Percentiles rank a stretch among this genome's conserved stretches.
Evolutionary conservation across 2,329 filamentous ascomycete species (phyloP).

Genomic region (Hortaea werneckii): DNA sequence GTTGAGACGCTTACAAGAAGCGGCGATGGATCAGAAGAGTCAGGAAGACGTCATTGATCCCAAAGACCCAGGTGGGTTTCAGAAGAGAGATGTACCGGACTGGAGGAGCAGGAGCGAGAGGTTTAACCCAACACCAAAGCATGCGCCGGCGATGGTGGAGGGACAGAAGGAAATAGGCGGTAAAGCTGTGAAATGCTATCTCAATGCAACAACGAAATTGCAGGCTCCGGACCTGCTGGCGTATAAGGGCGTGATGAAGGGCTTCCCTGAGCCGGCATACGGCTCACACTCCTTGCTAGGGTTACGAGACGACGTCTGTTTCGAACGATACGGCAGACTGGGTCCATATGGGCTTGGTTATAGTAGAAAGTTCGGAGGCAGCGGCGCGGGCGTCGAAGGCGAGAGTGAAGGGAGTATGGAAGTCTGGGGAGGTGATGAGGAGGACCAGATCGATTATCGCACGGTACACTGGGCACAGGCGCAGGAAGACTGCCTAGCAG

Average conservation of each 20-base stretch:
- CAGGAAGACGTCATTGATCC: constrained; percentile 29
- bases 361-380: constrained; percentile 64
- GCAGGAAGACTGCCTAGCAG: constrained; percentile 61
- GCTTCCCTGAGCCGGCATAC: constrained; percentile 73
- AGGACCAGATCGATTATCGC: constrained; percentile 65
- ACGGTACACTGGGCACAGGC: constrained; percentile 68
- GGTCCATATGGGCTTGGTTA: constrained; percentile 89
- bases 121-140: constrained; percentile 61
- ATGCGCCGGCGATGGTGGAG: constrained; percentile 36
- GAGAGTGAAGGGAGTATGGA: constrained; percentile 70
- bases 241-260: constrained; percentile 67
- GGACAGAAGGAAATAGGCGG: constrained; percentile 22
- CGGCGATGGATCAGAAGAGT: constrained; percentile 25
- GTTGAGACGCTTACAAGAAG: constrained; percentile 26
- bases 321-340: constrained; percentile 79
- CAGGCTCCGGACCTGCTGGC: constrained; percentile 61
- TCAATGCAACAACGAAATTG: constrained; percentile 58
- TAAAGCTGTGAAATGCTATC: constrained; percentile 63
- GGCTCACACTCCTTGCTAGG: constrained; percentile 79
- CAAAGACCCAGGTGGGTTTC: constrained; percentile 17
- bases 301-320: constrained; percentile 77
- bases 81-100: constrained; percentile 14
- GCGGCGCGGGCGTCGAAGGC: constrained; percentile 75
- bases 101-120: constrained; percentile 16
- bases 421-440: constrained; percentile 55